Base-by-base conservation (phyloP, 176 grass and related monocot species). In the Cenchrus americanus region DNA sequence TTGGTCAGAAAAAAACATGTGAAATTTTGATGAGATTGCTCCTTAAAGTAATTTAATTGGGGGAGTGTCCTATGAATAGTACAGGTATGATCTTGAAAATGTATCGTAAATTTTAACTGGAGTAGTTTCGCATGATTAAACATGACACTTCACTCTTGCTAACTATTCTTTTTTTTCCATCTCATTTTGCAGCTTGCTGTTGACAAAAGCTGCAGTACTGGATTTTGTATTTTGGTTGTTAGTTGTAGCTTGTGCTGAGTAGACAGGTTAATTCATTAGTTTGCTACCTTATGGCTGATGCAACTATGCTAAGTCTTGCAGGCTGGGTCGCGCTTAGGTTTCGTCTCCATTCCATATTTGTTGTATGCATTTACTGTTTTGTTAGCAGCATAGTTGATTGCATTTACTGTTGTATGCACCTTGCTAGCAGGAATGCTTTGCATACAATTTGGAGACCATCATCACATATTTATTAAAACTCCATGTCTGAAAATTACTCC, bases 1-100 rank as follows among this genome's bases (percentile, higher is more conserved):
- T 21, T 85, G 50, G 34, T 43, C 65, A 59, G 73, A 59, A 85
- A 85, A 85, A 42, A 49, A 4, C 11, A 77, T 60, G 50, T 77
- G 63, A 67, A 66, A 52, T 62, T 13, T 66, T 19, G 53, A 32
- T 5, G 17, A 55, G 53, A 55, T 55, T 55, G 53, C 53, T 21
- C 53, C 53, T 55, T 8, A 55, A 18, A 55, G 21, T 17, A 55
- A 55, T 10, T 49, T 23, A 67, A 54, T 34, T 34, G 53, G 54
- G 65, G 24, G 41, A 68, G 18, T 74, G 59, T 40, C 65, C 30
- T 68, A 69, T 69, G 22, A 77, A 68, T 67, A 77, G 59, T 48
- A n/a, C 34, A 71, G 66, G 83, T 79, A 63, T 41, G 44, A 5
- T 41, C 9, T 71, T 3, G 13, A 54, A 13, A 49, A 69, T 40